phyloP scores from a whole-genome alignment of 768 basidiomycete genomes.

The Solioccasus polychromus region DNA sequence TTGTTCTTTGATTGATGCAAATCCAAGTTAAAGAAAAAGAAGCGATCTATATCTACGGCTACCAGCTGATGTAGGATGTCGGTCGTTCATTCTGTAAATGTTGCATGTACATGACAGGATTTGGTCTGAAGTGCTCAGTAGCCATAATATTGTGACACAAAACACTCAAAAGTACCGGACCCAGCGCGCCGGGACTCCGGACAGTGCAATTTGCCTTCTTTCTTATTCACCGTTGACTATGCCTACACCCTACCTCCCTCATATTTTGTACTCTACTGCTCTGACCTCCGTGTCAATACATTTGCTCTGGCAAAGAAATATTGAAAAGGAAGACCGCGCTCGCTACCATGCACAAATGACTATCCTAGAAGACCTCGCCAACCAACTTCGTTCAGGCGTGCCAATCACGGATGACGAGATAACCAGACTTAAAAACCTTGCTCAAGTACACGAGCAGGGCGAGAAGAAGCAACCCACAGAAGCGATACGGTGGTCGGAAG shows the following conservation, averaged over 20 bases:
- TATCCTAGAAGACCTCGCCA: slow-evolving; percentile 57
- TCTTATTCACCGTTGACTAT: slow-evolving; percentile 13
- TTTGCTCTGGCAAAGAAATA: slow-evolving; percentile 51
- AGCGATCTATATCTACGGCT: slow-evolving; percentile 2
- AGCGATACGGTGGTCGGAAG: slow-evolving; percentile 48
- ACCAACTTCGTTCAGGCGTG: slow-evolving; percentile 48
- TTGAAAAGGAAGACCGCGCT: slow-evolving; percentile 50
- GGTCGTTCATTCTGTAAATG: background rate
- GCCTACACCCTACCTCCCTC: slow-evolving; percentile 50
- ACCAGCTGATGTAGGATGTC: slow-evolving; percentile 6
- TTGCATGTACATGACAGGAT: too few species aligned
- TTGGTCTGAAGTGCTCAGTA: too few species aligned
- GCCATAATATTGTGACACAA: too few species aligned
- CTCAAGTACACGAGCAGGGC: slow-evolving; percentile 34
- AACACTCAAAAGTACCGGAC: too few species aligned
- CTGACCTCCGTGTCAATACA: slow-evolving; percentile 69
- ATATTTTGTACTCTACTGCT: slow-evolving; percentile 62
- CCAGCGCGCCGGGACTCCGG: too few species aligned
- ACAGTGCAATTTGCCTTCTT: too few species aligned
- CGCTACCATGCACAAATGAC: slow-evolving; percentile 56
- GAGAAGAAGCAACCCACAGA: slow-evolving; percentile 11
- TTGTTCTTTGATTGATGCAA: slow-evolving; percentile 6
- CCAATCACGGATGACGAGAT: slow-evolving; percentile 49
- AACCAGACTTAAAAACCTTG: slow-evolving; percentile 52
- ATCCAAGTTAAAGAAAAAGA: slow-evolving; percentile 18